Evolutionary conservation across 169 alveolate genomes (phyloP).

Genomic region (Plasmodium gonderi): DNA sequence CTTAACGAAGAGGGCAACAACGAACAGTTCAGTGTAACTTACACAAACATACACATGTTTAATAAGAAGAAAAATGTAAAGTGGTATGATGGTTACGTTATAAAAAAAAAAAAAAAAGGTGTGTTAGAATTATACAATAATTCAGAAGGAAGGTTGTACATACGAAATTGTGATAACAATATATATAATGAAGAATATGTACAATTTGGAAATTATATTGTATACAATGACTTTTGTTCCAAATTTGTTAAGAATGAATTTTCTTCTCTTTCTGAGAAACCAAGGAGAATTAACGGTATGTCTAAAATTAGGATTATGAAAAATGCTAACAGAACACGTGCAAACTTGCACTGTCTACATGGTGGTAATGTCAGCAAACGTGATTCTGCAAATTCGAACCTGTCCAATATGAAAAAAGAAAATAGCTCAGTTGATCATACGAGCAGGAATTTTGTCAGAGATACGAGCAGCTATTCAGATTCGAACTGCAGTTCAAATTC

Average conservation of each 20-base stretch:
- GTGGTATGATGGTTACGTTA: conserved; percentile 55
- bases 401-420: too few species aligned
- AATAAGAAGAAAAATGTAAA: conserved; percentile 21
- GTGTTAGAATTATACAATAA: conserved; percentile 16
- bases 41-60: conserved; percentile 15
- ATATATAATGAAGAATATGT: conserved; percentile 21
- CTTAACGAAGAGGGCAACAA: background rate
- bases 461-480: too few species aligned
- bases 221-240: conserved; percentile 11
- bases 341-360: background rate
- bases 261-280: background rate
- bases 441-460: too few species aligned
- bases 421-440: too few species aligned
- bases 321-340: background rate
- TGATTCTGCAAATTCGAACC: too few species aligned
- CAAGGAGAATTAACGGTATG: background rate
- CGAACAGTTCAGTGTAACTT: background rate
- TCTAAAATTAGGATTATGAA: background rate
- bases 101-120: background rate
- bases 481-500: too few species aligned
- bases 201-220: conserved; percentile 39
- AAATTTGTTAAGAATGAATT: background rate
- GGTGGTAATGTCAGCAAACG: too few species aligned
- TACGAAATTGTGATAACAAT: background rate
- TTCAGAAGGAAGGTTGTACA: background rate